These are phyloP conservation scores for Camellia oleifera DNA, from an alignment of 179 eudicot genomes.

Conservation along the genomic window DNA sequence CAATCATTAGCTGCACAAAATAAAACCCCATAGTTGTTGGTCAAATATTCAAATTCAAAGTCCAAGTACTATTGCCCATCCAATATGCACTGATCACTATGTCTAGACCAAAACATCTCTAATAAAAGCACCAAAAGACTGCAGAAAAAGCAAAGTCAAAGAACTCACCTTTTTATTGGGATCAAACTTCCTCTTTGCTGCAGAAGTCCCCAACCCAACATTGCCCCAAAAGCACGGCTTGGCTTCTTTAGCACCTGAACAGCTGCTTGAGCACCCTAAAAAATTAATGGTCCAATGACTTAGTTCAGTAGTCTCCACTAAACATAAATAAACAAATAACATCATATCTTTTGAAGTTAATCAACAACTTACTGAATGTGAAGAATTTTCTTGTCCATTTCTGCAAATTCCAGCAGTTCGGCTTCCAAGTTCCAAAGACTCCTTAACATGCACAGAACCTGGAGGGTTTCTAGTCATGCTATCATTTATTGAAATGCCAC, in stretches of 20 bases:
- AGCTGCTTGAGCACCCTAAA: constrained; percentile 61
- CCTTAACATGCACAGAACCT: constrained; percentile 15
- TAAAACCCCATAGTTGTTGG: not conserved
- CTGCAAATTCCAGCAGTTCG: constrained; percentile 15
- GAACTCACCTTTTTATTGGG: constrained; percentile 34
- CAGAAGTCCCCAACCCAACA: constrained; percentile 67
- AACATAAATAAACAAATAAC: not conserved
- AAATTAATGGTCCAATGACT: not conserved
- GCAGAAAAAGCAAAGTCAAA: not conserved
- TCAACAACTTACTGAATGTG: constrained; percentile 8
- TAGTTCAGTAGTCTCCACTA: constrained; percentile 9
- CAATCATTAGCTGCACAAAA: not conserved
- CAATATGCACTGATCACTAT: not conserved
- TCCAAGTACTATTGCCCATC: too few relatives aligned
- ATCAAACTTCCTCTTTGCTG: constrained; percentile 57
- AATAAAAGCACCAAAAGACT: not conserved
- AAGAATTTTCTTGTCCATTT: constrained; percentile 16
- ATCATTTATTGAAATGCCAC: constrained; percentile 8
- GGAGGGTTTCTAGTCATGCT: constrained; percentile 10
- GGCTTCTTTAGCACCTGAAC: constrained; percentile 79
- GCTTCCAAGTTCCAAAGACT: constrained; percentile 15
- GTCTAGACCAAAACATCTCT: not conserved
- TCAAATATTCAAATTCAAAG: not conserved
- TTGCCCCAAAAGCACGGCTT: constrained; percentile 73
- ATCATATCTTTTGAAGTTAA: not conserved